These are phyloP conservation scores for Fraxinus quadrangulata DNA, from an alignment of 257 asterid genomes.

Conservation along the genomic window DNA sequence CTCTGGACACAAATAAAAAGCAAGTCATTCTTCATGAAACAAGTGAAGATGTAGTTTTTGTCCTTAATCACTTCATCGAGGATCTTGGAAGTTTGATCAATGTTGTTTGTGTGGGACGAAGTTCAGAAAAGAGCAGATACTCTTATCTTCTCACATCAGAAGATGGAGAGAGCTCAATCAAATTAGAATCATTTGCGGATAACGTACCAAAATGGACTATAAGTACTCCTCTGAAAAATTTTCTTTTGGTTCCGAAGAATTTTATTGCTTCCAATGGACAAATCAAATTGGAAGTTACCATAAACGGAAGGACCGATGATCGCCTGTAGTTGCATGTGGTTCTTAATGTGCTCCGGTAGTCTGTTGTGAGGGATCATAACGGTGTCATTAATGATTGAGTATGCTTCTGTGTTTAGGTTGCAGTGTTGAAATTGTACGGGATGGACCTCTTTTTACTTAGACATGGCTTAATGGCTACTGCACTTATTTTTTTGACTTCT, in stretches of 20 bases:
- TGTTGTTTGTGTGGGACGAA: constrained; percentile 46
- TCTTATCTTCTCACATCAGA: constrained; percentile 36
- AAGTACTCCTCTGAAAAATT: constrained; percentile 25
- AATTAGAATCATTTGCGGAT: constrained; percentile 41
- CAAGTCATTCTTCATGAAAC: constrained; percentile 46
- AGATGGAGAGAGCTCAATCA: constrained; percentile 45
- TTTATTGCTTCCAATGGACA: constrained; percentile 3
- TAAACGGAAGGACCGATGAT: background rate
- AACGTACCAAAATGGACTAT: constrained; percentile 35
- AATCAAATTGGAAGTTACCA: background rate
- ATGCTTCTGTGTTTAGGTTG: background rate
- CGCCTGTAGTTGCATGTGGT: background rate
- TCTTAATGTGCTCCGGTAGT: background rate
- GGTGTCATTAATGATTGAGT: background rate
- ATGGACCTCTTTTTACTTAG: background rate
- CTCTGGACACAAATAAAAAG: constrained; percentile 29
- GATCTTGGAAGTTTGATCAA: constrained; percentile 47
- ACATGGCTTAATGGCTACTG: background rate
- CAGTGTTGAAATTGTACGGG: background rate
- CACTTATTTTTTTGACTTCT: background rate
- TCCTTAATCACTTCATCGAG: constrained; percentile 37
- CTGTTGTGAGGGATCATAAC: background rate
- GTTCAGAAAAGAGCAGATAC: constrained; percentile 30
- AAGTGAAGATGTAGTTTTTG: constrained; percentile 32
- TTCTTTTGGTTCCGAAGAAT: constrained; percentile 51